Conservation (phyloP, 768 basidiomycete species). For the Gymnopilus junonius region DNA sequence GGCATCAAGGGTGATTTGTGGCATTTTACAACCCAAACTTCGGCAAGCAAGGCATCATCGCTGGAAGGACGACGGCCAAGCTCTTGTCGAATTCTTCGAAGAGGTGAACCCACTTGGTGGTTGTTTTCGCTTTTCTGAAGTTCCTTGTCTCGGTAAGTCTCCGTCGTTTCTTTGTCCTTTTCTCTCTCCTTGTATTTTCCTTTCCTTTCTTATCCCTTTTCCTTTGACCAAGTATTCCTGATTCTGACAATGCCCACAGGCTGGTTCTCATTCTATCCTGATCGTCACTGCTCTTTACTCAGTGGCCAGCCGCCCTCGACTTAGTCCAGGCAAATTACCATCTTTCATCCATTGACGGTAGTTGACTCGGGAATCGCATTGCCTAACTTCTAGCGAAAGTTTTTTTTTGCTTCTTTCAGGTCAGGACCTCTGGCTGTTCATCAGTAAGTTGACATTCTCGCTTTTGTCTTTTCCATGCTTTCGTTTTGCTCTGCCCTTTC, state of each 20-base stretch:
- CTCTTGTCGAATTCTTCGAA: no score
- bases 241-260: not conserved
- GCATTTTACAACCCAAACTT: no score
- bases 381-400: no score
- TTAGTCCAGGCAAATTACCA: not conserved
- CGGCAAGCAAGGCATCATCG: no score
- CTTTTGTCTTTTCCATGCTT: not conserved
- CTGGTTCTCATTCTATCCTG: not conserved
- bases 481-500: no score
- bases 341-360: no score
- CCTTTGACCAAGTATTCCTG: not conserved
- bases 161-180: not conserved
- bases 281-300: not conserved
- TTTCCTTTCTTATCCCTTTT: not conserved
- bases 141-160: not conserved
- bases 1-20: not conserved
- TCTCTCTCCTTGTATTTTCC: not conserved
- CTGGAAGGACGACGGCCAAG: no score
- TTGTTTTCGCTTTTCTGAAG: not conserved
- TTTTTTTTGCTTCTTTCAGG: no score
- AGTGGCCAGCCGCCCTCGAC: not conserved
- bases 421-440: no score
- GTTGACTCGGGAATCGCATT: no score
- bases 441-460: no score
- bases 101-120: no score